Evolutionary conservation across 2,329 filamentous ascomycete species (phyloP).

Genomic region (Aspergillus nomiae): DNA sequence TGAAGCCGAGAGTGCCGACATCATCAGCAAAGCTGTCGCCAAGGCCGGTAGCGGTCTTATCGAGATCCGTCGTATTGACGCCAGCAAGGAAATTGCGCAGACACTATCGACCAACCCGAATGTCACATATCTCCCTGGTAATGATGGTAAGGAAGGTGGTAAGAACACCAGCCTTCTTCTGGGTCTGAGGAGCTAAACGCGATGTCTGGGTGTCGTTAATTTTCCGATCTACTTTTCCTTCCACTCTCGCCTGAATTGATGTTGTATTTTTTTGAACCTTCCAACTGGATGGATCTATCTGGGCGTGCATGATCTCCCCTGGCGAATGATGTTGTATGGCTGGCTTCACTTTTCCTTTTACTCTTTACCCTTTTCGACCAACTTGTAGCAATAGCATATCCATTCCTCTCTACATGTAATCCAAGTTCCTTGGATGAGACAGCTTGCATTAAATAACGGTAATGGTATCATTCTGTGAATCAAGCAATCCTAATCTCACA

Average conservation of each 20-base stretch:
- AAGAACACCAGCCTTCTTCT: conserved; percentile 69
- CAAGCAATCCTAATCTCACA: conserved; percentile 8
- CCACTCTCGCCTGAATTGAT: background rate
- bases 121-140: conserved; percentile 88
- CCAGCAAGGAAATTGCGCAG: conserved; percentile 90
- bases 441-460: background rate
- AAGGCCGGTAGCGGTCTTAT: conserved; percentile 93
- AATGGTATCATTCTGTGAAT: conserved; percentile 1
- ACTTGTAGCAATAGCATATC: conserved; percentile 31
- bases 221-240: conserved; percentile 18
- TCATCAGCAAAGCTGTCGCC: conserved; percentile 88
- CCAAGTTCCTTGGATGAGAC: background rate
- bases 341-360: conserved; percentile 20
- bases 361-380: conserved; percentile 22
- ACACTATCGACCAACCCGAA: conserved; percentile 90
- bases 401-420: conserved; percentile 24
- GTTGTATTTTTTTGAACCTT: conserved; percentile 6
- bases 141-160: conserved; percentile 58
- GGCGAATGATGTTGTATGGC: conserved; percentile 31
- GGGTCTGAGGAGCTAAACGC: conserved; percentile 60
- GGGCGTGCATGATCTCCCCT: conserved; percentile 31
- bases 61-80: conserved; percentile 96
- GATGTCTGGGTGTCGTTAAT: conserved; percentile 25
- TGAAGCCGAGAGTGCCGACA: conserved; percentile 94
- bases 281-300: conserved; percentile 23